Evolutionary conservation across 1,284 basidiomycete species (phyloP), one percentile per base, ranked within the genome.

Genomic region (Leccinum insolens): DNA sequence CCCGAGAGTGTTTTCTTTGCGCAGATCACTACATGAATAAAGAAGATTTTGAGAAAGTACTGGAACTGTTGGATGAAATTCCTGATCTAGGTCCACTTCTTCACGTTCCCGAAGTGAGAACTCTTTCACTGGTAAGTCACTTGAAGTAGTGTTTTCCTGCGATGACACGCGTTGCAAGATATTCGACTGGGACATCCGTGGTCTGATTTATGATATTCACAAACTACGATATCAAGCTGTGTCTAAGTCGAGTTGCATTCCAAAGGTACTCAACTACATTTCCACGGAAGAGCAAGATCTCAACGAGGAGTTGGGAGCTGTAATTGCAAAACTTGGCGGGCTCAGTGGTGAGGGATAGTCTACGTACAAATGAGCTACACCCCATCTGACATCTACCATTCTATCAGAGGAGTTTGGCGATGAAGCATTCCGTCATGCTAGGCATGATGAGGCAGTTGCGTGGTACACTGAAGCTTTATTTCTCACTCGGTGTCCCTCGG

Each of bases 391-490:
- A 5, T 9, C 8, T 37, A 25, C 31, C 39, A 7, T 9, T 11
- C 22, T 7, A 17, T 58, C 28, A 58, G 57, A 58, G 28, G 7
- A 17, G 25, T 31, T 58, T 11, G 57, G 57, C 37, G 65, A 72
- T 49, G 62, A 67, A 22, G 66, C 65, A 20, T 61, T 20, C 58
- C 1, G 37, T 9, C n/a, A 39, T 17, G 9, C n/a, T 11, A 65
- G 34, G 25, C 37, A 65, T 39, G 62, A 70, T 14, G 52, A 62
- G 12, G 71, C 63, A 3, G 59, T 61, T 11, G 57, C 46, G 17
- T 72, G 65, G 65, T 70, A 64, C 60, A 31, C 68, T 7, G 68
- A 65, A n/a, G 58, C 65, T 14, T 34, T 64, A 5, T 14, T 11
- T 31, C 64, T 72, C n/a, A 39, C 63, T 44, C 31, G 63, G 17